Evolutionary conservation across 2,329 filamentous ascomycete species (phyloP).

Genomic region (Fusarium goolgardi): DNA sequence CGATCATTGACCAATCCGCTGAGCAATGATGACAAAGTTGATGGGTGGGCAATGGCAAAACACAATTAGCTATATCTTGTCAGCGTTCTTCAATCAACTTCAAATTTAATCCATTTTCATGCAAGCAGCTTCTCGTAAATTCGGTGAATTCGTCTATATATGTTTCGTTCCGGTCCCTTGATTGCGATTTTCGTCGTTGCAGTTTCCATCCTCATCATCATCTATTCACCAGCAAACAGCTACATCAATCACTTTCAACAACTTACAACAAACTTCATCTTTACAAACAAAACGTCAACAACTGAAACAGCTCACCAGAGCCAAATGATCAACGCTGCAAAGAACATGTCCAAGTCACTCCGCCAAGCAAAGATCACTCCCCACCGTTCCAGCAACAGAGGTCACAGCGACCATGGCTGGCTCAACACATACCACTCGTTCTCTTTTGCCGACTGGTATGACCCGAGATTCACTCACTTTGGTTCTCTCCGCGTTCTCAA

Average conservation of each 20-base stretch:
- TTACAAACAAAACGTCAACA: conserved; percentile 24
- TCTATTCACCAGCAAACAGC: conserved; percentile 45
- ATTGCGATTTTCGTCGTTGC: conserved; percentile 53
- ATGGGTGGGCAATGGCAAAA: conserved; percentile 14
- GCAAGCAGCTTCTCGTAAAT: conserved; percentile 45
- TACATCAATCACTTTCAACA: conserved; percentile 42
- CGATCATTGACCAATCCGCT: conserved; percentile 39
- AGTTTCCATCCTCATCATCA: conserved; percentile 54
- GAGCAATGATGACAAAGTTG: conserved; percentile 43
- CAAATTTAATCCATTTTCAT: conserved; percentile 27
- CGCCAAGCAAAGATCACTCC: conserved; percentile 78
- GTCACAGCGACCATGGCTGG: conserved; percentile 87
- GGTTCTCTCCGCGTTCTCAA: conserved; percentile 87
- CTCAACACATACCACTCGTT: conserved; percentile 89
- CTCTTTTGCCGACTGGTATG: conserved; percentile 79
- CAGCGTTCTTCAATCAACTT: conserved; percentile 45
- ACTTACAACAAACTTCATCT: conserved; percentile 36
- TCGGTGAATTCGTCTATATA: conserved; percentile 52
- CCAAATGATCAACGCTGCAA: conserved; percentile 53
- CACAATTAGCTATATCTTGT: conserved; percentile 42
- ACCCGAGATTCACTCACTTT: conserved; percentile 75
- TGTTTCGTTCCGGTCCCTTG: conserved; percentile 51
- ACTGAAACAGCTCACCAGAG: conserved; percentile 15
- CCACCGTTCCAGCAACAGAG: conserved; percentile 77
- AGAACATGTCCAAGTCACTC: conserved; percentile 71